A percentile compares a stretch with the other conserved stretches of the same genome.
phyloP scores from a whole-genome alignment of 225 moss, liverwort and hornwort species.

The Antitrichia curtipendula region DNA sequence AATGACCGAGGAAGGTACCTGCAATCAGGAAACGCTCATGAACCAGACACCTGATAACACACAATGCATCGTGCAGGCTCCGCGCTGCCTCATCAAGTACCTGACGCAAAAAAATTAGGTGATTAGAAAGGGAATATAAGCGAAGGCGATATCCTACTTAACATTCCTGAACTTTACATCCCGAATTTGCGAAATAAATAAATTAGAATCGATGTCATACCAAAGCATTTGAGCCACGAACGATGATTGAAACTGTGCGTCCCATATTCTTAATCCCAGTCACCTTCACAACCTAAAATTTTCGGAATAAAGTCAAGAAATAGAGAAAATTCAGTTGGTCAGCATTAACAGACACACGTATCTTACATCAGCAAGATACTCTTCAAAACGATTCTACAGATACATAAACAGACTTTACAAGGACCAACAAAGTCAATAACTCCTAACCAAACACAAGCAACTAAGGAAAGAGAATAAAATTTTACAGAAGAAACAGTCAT shows the following conservation, averaged over 20 bases:
- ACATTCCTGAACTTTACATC: neutral
- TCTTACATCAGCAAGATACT: neutral
- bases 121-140: neutral
- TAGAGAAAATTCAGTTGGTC: neutral
- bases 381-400: neutral
- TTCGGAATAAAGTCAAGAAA: neutral
- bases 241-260: slow-evolving; percentile 62
- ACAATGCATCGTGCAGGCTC: slow-evolving; percentile 85
- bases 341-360: neutral
- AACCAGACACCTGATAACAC: slow-evolving; percentile 84
- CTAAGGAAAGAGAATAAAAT: neutral
- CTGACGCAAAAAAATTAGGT: slow-evolving; percentile 1
- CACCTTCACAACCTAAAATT: slow-evolving; percentile 66
- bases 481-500: neutral
- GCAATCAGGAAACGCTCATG: slow-evolving; percentile 63
- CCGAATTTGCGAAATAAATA: neutral
- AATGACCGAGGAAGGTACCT: slow-evolving; percentile 8
- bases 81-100: slow-evolving; percentile 83
- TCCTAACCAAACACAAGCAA: neutral
- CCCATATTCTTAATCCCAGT: slow-evolving; percentile 93
- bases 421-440: neutral
- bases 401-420: neutral
- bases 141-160: neutral
- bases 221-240: slow-evolving; percentile 86
- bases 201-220: slow-evolving; percentile 16